A percentile compares a stretch with the other conserved stretches of the same genome.
Conservation (phyloP, 2,329 filamentous ascomycete species). For the Hirsutella thompsonii region DNA sequence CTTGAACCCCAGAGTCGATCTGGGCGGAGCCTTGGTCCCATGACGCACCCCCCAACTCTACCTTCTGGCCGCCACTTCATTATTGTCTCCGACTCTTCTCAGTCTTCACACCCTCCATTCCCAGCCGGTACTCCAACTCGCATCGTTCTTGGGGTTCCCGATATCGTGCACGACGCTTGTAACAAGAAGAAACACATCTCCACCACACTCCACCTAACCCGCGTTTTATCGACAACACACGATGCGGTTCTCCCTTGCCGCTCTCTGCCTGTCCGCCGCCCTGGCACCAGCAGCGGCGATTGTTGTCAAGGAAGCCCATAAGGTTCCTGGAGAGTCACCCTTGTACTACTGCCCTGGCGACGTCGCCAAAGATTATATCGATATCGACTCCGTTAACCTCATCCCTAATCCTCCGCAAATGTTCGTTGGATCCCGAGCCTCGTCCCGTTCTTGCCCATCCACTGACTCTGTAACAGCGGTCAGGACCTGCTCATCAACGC, state of each 20-base stretch:
- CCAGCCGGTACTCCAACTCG: background rate
- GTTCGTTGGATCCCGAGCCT: constrained; percentile 35
- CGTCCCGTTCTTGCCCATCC: background rate
- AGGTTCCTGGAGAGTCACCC: constrained; percentile 76
- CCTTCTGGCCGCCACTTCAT: constrained; percentile 3
- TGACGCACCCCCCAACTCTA: constrained; percentile 18
- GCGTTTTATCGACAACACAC: constrained; percentile 2
- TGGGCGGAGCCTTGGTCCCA: constrained; percentile 13
- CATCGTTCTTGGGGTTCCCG: background rate
- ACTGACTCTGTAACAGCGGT: constrained; percentile 45
- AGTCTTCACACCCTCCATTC: background rate
- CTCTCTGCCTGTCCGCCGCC: constrained; percentile 32
- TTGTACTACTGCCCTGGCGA: constrained; percentile 61
- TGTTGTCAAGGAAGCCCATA: constrained; percentile 34
- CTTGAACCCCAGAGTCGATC: background rate
- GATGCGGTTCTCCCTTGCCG: constrained; percentile 25
- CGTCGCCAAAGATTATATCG: constrained; percentile 56
- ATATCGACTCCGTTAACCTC: constrained; percentile 69
- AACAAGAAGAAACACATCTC: background rate
- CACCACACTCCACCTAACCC: background rate
- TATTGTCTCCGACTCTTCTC: too few species aligned
- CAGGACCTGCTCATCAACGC: constrained; percentile 66
- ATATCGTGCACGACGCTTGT: background rate
- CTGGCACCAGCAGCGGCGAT: constrained; percentile 30
- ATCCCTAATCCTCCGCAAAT: constrained; percentile 73